Conservation (phyloP, 345 rosid genomes). For the Aegle marmelos region DNA sequence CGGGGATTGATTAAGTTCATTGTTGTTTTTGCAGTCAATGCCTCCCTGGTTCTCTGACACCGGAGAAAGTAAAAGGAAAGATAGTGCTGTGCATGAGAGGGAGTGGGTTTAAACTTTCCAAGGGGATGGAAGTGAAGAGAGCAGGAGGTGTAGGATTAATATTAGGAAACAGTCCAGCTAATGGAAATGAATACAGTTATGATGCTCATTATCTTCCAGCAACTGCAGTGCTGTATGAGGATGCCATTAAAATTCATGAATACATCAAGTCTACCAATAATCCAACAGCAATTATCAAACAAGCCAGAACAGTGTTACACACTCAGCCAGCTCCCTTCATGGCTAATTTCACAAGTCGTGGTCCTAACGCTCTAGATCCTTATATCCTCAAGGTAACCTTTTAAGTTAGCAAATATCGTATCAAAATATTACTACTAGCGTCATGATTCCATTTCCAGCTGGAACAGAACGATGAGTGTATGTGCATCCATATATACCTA, state of each 20-base stretch:
- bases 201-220: constrained; percentile 72
- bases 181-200: constrained; percentile 24
- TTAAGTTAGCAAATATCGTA: background rate
- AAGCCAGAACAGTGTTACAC: constrained; percentile 42
- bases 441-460: background rate
- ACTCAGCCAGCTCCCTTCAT: constrained; percentile 57
- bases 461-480: background rate
- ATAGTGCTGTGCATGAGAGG: constrained; percentile 77
- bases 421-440: too few species aligned
- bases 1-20: background rate
- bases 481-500: background rate
- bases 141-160: constrained; percentile 80
- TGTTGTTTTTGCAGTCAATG: constrained; percentile 50
- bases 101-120: constrained; percentile 45
- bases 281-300: constrained; percentile 48
- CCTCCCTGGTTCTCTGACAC: constrained; percentile 54
- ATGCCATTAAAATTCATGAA: constrained; percentile 35
- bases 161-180: constrained; percentile 41
- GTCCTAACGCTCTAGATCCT: constrained; percentile 61
- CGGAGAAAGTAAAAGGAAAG: constrained; percentile 67
- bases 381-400: constrained; percentile 64
- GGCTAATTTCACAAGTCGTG: constrained; percentile 73
- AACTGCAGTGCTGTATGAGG: constrained; percentile 28
- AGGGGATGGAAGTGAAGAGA: constrained; percentile 76
- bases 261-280: constrained; percentile 60